phyloP scores from a whole-genome alignment of 495 filamentous ascomycete species.

The Talaromyces wortmannii region DNA sequence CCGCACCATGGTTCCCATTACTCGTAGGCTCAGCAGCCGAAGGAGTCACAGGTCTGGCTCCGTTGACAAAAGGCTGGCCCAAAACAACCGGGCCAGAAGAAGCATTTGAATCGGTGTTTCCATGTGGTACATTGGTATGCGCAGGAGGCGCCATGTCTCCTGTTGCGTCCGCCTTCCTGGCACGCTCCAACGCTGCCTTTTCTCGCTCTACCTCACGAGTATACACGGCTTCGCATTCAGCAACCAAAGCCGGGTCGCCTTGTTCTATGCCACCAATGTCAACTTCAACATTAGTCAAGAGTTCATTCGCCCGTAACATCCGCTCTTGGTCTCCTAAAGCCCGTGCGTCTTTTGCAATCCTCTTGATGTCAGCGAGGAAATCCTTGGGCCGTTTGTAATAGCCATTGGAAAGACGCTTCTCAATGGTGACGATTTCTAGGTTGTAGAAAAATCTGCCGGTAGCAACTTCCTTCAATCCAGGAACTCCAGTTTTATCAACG shows the following conservation, averaged over 20 bases:
- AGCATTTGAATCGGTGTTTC: constrained; percentile 31
- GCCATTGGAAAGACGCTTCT: constrained; percentile 89
- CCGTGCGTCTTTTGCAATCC: constrained; percentile 75
- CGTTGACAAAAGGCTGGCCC: constrained; percentile 48
- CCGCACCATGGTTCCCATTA: constrained; percentile 41
- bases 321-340: constrained; percentile 69
- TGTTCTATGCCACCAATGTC: constrained; percentile 67
- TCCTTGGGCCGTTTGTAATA: constrained; percentile 87
- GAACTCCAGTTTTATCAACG: constrained; percentile 66
- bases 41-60: constrained; percentile 46
- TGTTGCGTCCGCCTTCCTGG: constrained; percentile 43
- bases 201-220: constrained; percentile 64
- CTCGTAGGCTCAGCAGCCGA: constrained; percentile 41
- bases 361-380: constrained; percentile 78
- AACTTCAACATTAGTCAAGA: constrained; percentile 85
- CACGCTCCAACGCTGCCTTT: constrained; percentile 57
- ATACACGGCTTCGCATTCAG: constrained; percentile 68
- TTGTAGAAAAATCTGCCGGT: constrained; percentile 90
- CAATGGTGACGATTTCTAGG: constrained; percentile 85
- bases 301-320: constrained; percentile 78
- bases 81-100: constrained; percentile 55
- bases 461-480: constrained; percentile 59
- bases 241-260: constrained; percentile 55
- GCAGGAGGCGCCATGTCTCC: constrained; percentile 15
- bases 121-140: constrained; percentile 35